phyloP scores from a whole-genome alignment of 805 yeast genomes.

The Kluyveromyces siamensis region DNA sequence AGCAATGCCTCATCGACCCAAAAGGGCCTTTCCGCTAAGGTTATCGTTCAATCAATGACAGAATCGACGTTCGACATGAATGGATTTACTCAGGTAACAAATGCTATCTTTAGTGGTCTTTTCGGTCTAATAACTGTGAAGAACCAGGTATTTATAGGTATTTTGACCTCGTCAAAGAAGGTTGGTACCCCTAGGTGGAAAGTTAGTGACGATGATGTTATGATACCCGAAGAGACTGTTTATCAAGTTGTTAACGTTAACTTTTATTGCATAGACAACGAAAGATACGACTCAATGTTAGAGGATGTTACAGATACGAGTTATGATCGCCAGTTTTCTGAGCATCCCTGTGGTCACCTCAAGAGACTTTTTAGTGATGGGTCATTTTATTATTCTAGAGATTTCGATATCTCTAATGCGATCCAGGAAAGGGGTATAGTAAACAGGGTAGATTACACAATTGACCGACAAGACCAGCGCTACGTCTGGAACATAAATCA shows the following conservation, averaged over 20 bases:
- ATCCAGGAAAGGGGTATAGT: constrained; percentile 62
- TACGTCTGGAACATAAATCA: constrained; percentile 89
- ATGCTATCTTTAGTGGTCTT: constrained; percentile 40
- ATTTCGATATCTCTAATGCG: constrained; percentile 78
- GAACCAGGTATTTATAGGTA: constrained; percentile 45
- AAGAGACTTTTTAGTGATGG: constrained; percentile 73
- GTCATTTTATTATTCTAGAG: constrained; percentile 80
- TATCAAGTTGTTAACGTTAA: constrained; percentile 50
- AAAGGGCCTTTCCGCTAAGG: constrained; percentile 29
- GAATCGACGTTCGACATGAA: constrained; percentile 30
- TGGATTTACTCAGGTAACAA: constrained; percentile 32
- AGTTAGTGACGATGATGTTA: constrained; percentile 7
- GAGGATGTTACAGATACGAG: constrained; percentile 18
- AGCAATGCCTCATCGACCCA: constrained; percentile 9
- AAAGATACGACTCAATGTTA: constrained; percentile 38
- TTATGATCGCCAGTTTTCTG: constrained; percentile 29
- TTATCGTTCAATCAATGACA: constrained; percentile 48
- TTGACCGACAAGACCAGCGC: constrained; percentile 52
- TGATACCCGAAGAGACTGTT: constrained; percentile 39
- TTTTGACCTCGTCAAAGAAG: constrained; percentile 44
- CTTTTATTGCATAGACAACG: constrained; percentile 54
- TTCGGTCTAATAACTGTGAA: constrained; percentile 53
- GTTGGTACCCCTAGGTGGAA: constrained; percentile 48
- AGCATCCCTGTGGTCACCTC: constrained; percentile 75
- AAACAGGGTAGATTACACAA: constrained; percentile 29